Evolutionary conservation across 208 protist genomes (phyloP), one percentile per base, ranked within the genome.

Genomic region (Acanthamoeba divionensis): DNA sequence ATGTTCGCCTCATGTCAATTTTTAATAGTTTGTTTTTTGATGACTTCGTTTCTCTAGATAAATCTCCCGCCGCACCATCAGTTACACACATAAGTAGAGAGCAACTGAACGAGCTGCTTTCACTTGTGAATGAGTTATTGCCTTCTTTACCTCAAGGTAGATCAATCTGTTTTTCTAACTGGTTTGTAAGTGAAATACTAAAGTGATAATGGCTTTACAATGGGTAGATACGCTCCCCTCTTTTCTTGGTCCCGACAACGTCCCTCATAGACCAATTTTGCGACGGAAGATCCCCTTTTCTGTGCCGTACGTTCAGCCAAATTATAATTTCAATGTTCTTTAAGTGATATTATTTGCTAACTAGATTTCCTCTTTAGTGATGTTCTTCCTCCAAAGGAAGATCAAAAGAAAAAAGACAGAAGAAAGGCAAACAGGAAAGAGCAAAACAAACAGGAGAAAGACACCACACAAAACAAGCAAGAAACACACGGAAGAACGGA

Each of bases 101-200:
- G 41, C 71, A 80, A 18, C 13, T 95, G 9, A 54, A 79, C 44
- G 89, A 94, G 21, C 52, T 94, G 0, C 73, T 95, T 10, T 71
- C 52, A 10, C 90, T 95, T 8, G 91, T 93, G 15, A 91, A 94
- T 80, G 92, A 94, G 67, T 65, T 95, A 15, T 63, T 95, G 31
- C 93, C 93, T 26, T 86, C 91, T 15, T 79, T 95, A 21, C 91
- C 93, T 21, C 6, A 33, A 26, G 93, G 67, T 12, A 5, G 36
- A 38, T 85, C 1, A 50, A 31, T 21, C 15, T 85, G 1, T 85
- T 85, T 5, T 2, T 13, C 1, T 21, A 6, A 31, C 65, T 31
- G n/a, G 6, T 5, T 29, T 36, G 38, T 73, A 33, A 12, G 26
- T 24, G 26, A 10, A 0, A 29, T 7, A 26, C 7, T 18, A 29